Evolutionary conservation across 176 grass and related monocot genomes (phyloP).

Genomic region (Neostapfia colusana): DNA sequence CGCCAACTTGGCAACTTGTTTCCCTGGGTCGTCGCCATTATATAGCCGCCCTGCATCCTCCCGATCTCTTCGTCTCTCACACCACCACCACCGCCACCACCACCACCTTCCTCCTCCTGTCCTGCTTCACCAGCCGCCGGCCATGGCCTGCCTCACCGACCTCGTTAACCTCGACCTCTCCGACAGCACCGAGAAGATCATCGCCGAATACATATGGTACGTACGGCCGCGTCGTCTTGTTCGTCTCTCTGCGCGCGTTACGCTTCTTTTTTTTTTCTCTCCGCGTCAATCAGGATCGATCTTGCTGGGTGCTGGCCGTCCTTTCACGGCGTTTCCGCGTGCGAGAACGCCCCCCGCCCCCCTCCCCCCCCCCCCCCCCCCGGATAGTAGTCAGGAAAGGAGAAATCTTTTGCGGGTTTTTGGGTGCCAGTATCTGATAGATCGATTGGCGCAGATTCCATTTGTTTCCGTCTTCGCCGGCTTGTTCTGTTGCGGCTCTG

Average conservation of each 20-base stretch:
- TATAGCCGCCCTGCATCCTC: constrained; percentile 34
- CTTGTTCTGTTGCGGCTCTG: background rate
- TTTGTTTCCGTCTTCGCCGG: background rate
- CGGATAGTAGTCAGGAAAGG: background rate
- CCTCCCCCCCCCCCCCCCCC: too few relatives aligned
- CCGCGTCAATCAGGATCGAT: constrained; percentile 5
- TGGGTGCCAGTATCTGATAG: background rate
- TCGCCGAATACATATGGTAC: constrained; percentile 99
- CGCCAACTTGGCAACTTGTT: constrained; percentile 25
- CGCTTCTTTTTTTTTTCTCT: background rate
- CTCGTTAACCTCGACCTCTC: constrained; percentile 84
- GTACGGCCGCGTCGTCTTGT: constrained; percentile 2
- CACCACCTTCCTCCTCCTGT: background rate
- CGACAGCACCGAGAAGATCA: constrained; percentile 84
- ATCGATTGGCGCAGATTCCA: constrained; percentile 19
- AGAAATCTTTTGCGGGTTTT: background rate
- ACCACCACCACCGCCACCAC: background rate
- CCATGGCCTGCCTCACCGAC: constrained; percentile 93
- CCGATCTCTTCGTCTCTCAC: constrained; percentile 33
- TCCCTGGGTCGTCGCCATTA: constrained; percentile 26
- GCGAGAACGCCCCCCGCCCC: background rate
- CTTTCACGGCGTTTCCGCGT: background rate
- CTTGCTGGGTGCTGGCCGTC: background rate
- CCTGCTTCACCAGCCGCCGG: constrained; percentile 9
- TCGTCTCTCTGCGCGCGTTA: background rate